Base-by-base conservation (phyloP, 768 basidiomycete species). In the Guyanaporus albipodus region DNA sequence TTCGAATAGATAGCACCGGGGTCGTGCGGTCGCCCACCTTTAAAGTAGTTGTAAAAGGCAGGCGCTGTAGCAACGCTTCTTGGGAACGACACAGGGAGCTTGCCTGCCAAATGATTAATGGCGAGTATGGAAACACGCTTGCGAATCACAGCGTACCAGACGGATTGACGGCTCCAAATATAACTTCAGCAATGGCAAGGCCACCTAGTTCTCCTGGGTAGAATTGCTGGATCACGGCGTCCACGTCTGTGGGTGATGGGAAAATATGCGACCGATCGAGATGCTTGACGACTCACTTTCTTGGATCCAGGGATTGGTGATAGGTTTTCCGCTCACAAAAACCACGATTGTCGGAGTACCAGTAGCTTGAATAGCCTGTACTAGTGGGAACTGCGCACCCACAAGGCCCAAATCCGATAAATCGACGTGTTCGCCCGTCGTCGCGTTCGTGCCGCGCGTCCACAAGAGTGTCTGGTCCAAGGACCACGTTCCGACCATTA, bases 131-230 rank as follows among this genome's bases (percentile, higher is more conserved):
- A 38, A 19, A 29, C 2, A n/a, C 8, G 4, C 8, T n/a, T 22
- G 27, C n/a, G n/a, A n/a, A 4, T 11, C 10, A 19, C n/a, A n/a
- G n/a, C 70, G 10, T 56, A 78, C 83, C 83, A 8, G 80, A 83
- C 0, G 84, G 84, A 56, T 83, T 85, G 4, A 76, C 77, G n/a
- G 72, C 75, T 7, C 83, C 84, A 54, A 83, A 83, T 8, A 85
- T 61, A 37, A 85, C 62, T 54, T 85, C 81, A 0, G 84, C 82
- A 4, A 87, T 55, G 2, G 83, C 83, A 2, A 78, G 68, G 55
- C 83, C 83, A 47, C 82, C 83, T n/a, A 79, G 69, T 59, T 87
- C 84, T 0, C 83, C 84, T 8, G 81, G 81, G 55, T 85, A 87
- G 66, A 86, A 84, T 57, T 87, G 82, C 53, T 85, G 83, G 6